Percentiles rank a stretch among this genome's conserved stretches.
Conservation (phyloP, 768 basidiomycete genomes). For the Suillus occidentalis region DNA sequence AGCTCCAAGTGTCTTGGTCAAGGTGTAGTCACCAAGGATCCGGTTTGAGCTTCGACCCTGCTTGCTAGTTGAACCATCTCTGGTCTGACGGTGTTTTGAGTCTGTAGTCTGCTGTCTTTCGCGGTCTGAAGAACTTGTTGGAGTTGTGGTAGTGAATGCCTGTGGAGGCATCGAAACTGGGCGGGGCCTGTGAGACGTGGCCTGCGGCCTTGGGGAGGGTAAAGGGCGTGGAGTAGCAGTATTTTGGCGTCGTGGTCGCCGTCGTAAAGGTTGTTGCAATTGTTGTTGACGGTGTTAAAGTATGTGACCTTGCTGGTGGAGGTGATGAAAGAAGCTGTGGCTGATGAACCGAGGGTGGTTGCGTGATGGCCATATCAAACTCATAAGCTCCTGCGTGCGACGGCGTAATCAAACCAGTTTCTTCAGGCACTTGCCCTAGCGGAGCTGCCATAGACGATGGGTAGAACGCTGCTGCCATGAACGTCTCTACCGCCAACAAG, state of each 20-base stretch:
- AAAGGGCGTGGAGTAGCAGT: conserved; percentile 35
- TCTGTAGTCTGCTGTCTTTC: conserved; percentile 29
- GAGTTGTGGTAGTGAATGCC: conserved; percentile 37
- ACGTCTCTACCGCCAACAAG: conserved; percentile 19
- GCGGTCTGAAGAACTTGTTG: conserved; percentile 33
- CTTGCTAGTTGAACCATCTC: conserved; percentile 34
- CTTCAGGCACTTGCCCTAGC: conserved; percentile 52
- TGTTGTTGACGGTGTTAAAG: conserved; percentile 5
- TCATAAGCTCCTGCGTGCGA: conserved; percentile 63
- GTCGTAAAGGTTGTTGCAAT: conserved; percentile 15
- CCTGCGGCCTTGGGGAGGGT: conserved; percentile 24
- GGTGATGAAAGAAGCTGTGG: conserved; percentile 25
- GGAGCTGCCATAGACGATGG: conserved; percentile 47
- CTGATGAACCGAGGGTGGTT: conserved; percentile 22
- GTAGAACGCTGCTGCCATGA: conserved; percentile 37
- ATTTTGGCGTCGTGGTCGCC: conserved; percentile 25
- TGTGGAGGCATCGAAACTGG: conserved; percentile 80
- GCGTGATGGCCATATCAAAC: conserved; percentile 55
- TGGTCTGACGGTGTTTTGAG: conserved; percentile 29
- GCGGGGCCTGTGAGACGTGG: conserved; percentile 43
- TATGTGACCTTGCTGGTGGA: conserved; percentile 14
- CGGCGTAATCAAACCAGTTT: conserved; percentile 44
- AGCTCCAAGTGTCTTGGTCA: conserved; percentile 95
- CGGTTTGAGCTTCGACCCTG: conserved; percentile 41
- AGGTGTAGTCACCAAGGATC: conserved; percentile 90